A percentile compares a stretch with the other conserved stretches of the same genome.
Conservation (phyloP, 495 filamentous ascomycete genomes). For the Jackrogersella minutella region DNA sequence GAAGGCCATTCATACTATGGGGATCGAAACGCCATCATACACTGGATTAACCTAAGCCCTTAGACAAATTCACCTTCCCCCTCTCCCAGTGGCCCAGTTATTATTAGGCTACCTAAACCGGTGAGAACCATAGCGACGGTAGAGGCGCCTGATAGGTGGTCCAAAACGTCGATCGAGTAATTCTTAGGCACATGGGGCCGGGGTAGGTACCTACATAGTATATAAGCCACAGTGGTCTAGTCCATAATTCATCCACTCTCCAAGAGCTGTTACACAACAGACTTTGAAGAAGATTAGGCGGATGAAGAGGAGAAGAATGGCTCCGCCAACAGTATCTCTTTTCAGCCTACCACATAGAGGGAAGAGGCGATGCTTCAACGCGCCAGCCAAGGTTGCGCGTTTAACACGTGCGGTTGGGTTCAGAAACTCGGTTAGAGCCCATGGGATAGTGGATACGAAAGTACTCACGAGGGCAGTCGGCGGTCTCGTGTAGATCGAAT, state of each 20-base stretch:
- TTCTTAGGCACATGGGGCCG: neutral
- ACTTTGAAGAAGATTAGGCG: conserved; percentile 3
- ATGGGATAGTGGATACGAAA: neutral
- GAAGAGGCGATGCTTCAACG: neutral
- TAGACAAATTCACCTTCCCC: neutral
- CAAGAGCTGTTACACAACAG: conserved; percentile 29
- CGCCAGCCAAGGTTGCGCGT: conserved; percentile 3
- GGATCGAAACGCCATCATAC: neutral
- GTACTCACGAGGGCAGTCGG: neutral
- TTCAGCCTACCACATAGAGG: neutral
- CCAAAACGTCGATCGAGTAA: neutral
- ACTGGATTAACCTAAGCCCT: neutral
- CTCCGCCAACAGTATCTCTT: neutral
- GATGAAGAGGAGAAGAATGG: neutral
- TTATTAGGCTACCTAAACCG: neutral
- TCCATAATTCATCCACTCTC: neutral
- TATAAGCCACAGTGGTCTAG: neutral
- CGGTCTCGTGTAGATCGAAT: neutral
- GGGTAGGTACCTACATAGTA: neutral
- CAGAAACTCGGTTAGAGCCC: neutral
- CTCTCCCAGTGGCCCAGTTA: neutral
- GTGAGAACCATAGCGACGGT: neutral
- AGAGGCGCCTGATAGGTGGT: neutral
- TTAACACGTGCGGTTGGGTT: neutral
- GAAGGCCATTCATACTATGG: neutral